Percentiles rank a stretch among this genome's conserved stretches.
These are phyloP conservation scores for Brassica hybrid DNA, from an alignment of 441 rosid genomes.

Conservation along the genomic window DNA sequence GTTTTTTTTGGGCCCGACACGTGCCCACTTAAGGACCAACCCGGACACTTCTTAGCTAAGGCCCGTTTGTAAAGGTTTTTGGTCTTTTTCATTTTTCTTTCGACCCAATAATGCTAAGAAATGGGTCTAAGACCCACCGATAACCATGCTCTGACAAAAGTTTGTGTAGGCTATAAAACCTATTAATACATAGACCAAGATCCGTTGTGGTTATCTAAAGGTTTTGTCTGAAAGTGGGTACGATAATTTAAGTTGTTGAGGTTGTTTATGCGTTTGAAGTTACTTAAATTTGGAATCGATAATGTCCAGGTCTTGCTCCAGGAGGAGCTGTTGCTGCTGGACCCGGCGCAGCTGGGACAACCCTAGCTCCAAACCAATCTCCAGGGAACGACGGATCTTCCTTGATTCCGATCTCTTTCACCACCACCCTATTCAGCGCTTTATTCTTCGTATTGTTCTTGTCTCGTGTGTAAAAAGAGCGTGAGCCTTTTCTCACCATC, in stretches of 20 bases:
- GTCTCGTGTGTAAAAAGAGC: background rate
- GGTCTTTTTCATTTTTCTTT: too few relatives aligned
- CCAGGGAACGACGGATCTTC: slow-evolving; percentile 39
- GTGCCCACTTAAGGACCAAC: too few relatives aligned
- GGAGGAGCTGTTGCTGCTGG: slow-evolving; percentile 36
- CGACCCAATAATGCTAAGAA: too few relatives aligned
- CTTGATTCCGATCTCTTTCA: slow-evolving; percentile 32
- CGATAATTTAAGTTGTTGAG: background rate
- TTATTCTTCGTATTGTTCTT: slow-evolving; percentile 20
- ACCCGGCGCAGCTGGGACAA: slow-evolving; percentile 6
- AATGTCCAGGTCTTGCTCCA: slow-evolving; percentile 34
- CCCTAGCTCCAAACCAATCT: slow-evolving; percentile 32
- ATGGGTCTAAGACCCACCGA: too few relatives aligned
- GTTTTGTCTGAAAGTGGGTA: background rate
- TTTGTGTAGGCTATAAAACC: background rate
- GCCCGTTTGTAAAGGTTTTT: too few relatives aligned
- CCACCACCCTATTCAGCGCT: slow-evolving; percentile 10
- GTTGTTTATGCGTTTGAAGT: background rate
- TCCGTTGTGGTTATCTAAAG: background rate
- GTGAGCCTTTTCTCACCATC: background rate
- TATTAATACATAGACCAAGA: background rate
- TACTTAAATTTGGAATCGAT: background rate
- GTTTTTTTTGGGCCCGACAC: too few relatives aligned
- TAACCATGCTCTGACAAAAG: background rate
- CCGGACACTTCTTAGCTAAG: too few relatives aligned